phyloP scores from a whole-genome alignment of 257 asterid species.

The Nicotiana tomentosiformis region DNA sequence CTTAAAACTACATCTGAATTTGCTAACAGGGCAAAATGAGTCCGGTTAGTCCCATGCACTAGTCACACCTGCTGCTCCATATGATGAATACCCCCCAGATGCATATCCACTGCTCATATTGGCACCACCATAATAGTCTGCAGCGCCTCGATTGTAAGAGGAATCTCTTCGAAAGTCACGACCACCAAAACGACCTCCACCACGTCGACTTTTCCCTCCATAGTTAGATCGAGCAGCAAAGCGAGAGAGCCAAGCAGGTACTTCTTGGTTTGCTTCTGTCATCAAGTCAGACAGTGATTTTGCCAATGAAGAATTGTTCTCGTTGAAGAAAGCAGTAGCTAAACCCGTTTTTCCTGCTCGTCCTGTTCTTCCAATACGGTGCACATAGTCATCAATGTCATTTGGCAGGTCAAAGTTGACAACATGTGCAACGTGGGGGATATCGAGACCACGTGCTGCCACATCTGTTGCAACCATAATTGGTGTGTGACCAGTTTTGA shows the following conservation, averaged over 20 bases:
- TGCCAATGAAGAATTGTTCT: slow-evolving; percentile 68
- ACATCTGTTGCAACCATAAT: slow-evolving; percentile 92
- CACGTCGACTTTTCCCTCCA: slow-evolving; percentile 53
- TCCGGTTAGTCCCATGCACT: slow-evolving; percentile 77
- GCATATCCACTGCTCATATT: slow-evolving; percentile 22
- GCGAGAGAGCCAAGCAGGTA: slow-evolving; percentile 88
- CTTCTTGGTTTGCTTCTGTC: slow-evolving; percentile 97
- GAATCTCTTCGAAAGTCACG: slow-evolving; percentile 75
- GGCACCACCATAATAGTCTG: slow-evolving; percentile 51
- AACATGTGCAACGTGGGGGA: slow-evolving; percentile 92
- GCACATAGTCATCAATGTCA: slow-evolving; percentile 88
- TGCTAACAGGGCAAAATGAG: not conserved
- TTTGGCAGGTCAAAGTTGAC: slow-evolving; percentile 93
- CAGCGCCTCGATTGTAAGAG: slow-evolving; percentile 41
- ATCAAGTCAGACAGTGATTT: slow-evolving; percentile 70
- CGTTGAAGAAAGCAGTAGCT: slow-evolving; percentile 92
- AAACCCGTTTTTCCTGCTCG: slow-evolving; percentile 89
- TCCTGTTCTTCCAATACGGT: slow-evolving; percentile 94
- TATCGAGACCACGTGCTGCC: slow-evolving; percentile 98
- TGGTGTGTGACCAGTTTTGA: slow-evolving; percentile 78
- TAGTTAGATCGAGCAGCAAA: slow-evolving; percentile 58
- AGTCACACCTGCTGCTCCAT: slow-evolving; percentile 54
- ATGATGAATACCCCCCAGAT: slow-evolving; percentile 43
- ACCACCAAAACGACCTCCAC: slow-evolving; percentile 73
- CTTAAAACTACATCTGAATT: slow-evolving; percentile 7